Evolutionary conservation across 371 early-diverging fungal species (phyloP).

Genomic region (Rhizopus stolonifer): DNA sequence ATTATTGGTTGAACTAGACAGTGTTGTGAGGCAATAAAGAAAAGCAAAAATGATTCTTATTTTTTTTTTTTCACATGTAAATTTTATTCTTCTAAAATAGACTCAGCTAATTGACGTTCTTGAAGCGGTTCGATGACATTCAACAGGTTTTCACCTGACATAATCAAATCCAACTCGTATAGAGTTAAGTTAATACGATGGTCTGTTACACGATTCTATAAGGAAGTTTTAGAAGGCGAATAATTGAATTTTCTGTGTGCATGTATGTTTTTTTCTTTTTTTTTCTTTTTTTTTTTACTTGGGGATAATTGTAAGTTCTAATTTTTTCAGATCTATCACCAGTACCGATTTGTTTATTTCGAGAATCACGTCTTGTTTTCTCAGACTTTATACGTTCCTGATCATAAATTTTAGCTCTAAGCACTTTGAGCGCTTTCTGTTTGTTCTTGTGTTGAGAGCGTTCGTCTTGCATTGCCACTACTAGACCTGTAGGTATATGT

Average conservation of each 20-base stretch:
- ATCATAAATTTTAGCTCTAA: conserved; percentile 81
- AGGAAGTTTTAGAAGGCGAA: conserved; percentile 1
- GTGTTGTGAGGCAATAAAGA: not conserved
- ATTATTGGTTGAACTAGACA: not conserved
- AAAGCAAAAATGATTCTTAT: not conserved
- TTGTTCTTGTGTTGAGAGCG: conserved; percentile 91
- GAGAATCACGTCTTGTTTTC: conserved; percentile 56
- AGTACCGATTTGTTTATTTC: conserved; percentile 66
- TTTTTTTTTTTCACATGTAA: not conserved
- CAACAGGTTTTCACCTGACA: conserved; percentile 57
- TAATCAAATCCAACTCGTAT: conserved; percentile 67
- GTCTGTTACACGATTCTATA: conserved; percentile 77
- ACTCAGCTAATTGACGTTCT: conserved; percentile 41
- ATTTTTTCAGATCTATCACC: conserved; percentile 86
- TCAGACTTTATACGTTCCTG: conserved; percentile 62
- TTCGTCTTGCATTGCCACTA: conserved; percentile 88
- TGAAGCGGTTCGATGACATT: conserved; percentile 56
- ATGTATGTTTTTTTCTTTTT: no score
- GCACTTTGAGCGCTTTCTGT: conserved; percentile 81
- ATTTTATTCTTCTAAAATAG: conserved; percentile 28
- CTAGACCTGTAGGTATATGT: conserved; percentile 89
- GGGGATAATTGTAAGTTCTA: conserved; percentile 83
- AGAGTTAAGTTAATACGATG: conserved; percentile 79
- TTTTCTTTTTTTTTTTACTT: conserved; percentile 31
- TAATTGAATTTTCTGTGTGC: no score